A percentile compares a stretch with the other conserved stretches of the same genome.
Conservation (phyloP, 2,329 filamentous ascomycete species). For the Aspergillus sp. region DNA sequence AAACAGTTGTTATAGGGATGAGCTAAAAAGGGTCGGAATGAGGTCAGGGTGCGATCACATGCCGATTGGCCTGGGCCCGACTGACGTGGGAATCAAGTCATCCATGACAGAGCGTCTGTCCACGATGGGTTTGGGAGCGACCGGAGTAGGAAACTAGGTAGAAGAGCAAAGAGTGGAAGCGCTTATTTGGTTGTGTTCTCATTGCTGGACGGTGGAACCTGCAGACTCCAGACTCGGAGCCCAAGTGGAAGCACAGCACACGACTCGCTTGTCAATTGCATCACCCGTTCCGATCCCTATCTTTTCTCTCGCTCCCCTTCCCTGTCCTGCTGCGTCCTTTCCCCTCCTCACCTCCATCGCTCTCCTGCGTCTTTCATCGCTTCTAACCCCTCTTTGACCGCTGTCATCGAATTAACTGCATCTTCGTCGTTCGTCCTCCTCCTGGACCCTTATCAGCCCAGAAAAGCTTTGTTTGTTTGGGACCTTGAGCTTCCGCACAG, state of each 20-base stretch:
- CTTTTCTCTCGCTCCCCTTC: not conserved
- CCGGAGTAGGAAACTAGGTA: not conserved
- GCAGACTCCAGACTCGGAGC: conserved; percentile 6
- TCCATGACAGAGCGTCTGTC: not conserved
- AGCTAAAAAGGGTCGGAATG: not conserved
- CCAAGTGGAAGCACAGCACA: conserved; percentile 19
- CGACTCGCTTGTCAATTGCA: conserved; percentile 24
- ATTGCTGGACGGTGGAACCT: conserved; percentile 6
- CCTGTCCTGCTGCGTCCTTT: conserved; percentile 18
- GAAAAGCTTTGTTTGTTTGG: conserved; percentile 12
- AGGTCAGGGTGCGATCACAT: conserved; percentile 10
- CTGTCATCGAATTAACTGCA: conserved; percentile 3
- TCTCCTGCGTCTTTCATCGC: conserved; percentile 9
- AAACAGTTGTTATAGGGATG: no score
- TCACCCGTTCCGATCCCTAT: conserved; percentile 17
- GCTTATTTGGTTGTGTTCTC: not conserved
- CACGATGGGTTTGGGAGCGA: no score
- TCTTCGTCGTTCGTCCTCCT: conserved; percentile 9
- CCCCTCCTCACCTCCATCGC: not conserved
- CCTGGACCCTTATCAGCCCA: conserved; percentile 9
- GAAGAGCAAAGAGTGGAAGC: not conserved
- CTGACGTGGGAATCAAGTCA: conserved; percentile 8
- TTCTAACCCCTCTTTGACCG: conserved; percentile 15
- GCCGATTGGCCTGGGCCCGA: conserved; percentile 10
- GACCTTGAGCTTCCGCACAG: conserved; percentile 18